phyloP scores from a whole-genome alignment of 805 yeast genomes.

The Blastobotrys terrestris region DNA sequence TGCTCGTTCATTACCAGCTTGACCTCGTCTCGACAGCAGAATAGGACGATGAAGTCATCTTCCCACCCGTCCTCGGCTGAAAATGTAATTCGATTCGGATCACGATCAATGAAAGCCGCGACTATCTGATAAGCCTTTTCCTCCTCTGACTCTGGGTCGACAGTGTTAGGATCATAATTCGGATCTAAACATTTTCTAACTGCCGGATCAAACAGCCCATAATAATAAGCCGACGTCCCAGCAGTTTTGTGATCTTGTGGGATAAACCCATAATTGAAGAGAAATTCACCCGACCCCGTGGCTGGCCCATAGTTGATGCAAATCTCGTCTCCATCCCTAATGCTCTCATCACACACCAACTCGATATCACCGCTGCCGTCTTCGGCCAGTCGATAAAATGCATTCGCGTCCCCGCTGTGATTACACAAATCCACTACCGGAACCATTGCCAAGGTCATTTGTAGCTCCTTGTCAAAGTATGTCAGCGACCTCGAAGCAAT shows the following conservation, averaged over 20 bases:
- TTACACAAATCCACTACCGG: slow-evolving; percentile 52
- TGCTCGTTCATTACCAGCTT: slow-evolving; percentile 17
- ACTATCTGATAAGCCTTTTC: slow-evolving; percentile 9
- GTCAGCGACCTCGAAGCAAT: slow-evolving; percentile 32
- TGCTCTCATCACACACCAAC: slow-evolving; percentile 9
- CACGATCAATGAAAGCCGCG: slow-evolving; percentile 20
- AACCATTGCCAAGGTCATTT: slow-evolving; percentile 36
- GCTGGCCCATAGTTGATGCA: slow-evolving; percentile 33
- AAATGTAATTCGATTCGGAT: slow-evolving; percentile 12
- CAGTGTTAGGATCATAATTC: slow-evolving; percentile 10
- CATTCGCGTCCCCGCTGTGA: slow-evolving; percentile 32
- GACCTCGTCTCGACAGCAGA: slow-evolving; percentile 21
- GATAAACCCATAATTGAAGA: slow-evolving; percentile 37
- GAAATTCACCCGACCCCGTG: slow-evolving; percentile 31
- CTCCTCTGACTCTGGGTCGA: slow-evolving; percentile 4
- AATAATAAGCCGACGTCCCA: slow-evolving; percentile 11
- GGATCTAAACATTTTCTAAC: slow-evolving; percentile 19
- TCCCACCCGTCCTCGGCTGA: slow-evolving; percentile 12
- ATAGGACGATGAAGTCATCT: slow-evolving; percentile 22
- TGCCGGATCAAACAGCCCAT: slow-evolving; percentile 17
- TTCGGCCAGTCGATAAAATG: slow-evolving; percentile 30
- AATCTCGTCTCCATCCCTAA: slow-evolving; percentile 22
- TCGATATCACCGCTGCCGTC: slow-evolving; percentile 12
- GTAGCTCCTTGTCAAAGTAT: slow-evolving; percentile 17
- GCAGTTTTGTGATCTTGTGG: slow-evolving; percentile 21